phyloP scores from a whole-genome alignment of 2,329 filamentous ascomycete genomes.

The Aspergillus awamori region DNA sequence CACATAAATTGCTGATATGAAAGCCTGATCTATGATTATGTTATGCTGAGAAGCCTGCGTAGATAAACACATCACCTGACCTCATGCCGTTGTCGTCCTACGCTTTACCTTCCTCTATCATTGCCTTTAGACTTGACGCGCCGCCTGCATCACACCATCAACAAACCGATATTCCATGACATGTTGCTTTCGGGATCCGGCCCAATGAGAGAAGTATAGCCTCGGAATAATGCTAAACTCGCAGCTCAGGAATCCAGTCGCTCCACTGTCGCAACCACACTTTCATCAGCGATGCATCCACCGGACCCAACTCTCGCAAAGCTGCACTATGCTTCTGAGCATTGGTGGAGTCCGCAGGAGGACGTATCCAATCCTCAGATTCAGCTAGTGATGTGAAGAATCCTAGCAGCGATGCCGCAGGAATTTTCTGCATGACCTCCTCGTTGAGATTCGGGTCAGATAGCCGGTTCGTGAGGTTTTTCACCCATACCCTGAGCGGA shows the following conservation, averaged over 20 bases:
- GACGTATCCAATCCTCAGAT: no score
- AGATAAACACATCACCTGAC: no score
- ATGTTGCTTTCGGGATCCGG: no score
- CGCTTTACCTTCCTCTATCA: no score
- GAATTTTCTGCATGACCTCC: neutral
- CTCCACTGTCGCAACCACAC: slow-evolving; percentile 8
- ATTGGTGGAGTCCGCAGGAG: neutral
- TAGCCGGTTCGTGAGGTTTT: neutral
- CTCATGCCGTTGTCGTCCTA: no score
- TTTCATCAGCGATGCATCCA: neutral
- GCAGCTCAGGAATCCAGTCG: neutral
- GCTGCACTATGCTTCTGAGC: neutral
- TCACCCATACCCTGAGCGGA: neutral
- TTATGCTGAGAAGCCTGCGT: no score
- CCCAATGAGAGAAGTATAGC: no score
- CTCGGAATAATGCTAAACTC: neutral
- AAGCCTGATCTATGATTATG: no score
- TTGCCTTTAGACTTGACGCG: no score
- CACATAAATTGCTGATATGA: no score
- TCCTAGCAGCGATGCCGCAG: neutral
- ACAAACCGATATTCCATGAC: no score
- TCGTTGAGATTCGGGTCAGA: neutral
- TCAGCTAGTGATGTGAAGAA: neutral
- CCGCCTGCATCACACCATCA: no score
- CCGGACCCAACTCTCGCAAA: neutral